These are phyloP conservation scores for Graphilbum sp. DNA, from an alignment of 2,329 filamentous ascomycete species.

Conservation along the genomic window DNA sequence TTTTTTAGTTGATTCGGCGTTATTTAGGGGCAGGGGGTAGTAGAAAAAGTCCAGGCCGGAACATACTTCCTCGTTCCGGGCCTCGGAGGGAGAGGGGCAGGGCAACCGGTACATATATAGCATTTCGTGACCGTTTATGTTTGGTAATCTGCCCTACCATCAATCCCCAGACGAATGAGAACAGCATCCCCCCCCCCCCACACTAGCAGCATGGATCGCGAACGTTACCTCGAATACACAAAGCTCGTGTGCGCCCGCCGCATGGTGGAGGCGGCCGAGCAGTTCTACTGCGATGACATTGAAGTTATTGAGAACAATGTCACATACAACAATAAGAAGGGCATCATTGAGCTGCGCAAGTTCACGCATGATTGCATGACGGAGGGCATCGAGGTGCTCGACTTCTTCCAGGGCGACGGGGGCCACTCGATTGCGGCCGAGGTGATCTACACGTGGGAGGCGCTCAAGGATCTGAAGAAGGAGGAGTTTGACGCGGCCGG, in stretches of 20 bases:
- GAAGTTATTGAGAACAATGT: not conserved
- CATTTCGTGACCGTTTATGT: too few species aligned
- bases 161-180: too few species aligned
- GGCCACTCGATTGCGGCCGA: not conserved
- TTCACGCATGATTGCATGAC: not conserved
- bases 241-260: not conserved
- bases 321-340: not conserved
- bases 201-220: not conserved
- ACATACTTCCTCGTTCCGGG: not conserved
- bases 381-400: not conserved
- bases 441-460: slow-evolving; percentile 2
- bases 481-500: not conserved
- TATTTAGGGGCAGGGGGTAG: too few species aligned
- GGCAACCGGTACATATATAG: too few species aligned
- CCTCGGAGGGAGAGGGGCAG: too few species aligned
- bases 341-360: not conserved
- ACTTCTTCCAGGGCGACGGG: not conserved
- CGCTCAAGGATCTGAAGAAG: slow-evolving; percentile 1
- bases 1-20: too few species aligned
- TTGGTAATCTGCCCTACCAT: too few species aligned
- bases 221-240: not conserved
- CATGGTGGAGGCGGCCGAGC: not conserved
- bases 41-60: not conserved
- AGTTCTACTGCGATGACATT: not conserved
- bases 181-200: too few species aligned